Conservation (phyloP, 1,284 basidiomycete species). For the Prillingera fragicola region DNA sequence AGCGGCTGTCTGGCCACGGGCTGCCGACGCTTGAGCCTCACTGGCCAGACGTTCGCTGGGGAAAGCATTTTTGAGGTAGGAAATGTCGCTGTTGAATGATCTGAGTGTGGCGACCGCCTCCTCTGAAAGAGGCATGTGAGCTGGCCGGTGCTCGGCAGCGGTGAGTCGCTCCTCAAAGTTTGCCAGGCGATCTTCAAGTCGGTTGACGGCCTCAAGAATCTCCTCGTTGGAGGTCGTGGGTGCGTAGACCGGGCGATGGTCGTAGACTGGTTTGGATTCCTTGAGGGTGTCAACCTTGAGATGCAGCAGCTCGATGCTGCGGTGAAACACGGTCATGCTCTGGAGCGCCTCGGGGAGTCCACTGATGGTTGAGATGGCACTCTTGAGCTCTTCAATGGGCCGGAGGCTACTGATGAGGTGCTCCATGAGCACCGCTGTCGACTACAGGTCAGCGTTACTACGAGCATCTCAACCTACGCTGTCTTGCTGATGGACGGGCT, state of each 20-base stretch:
- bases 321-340: not conserved
- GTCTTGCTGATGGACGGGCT: no score
- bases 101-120: no score
- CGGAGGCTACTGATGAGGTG: constrained; percentile 21
- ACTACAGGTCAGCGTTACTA: constrained; percentile 7
- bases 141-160: not conserved
- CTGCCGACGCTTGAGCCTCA: no score
- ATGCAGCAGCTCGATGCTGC: constrained; percentile 1
- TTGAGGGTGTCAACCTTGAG: constrained; percentile 2
- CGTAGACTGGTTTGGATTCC: not conserved
- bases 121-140: not conserved
- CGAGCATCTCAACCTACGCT: no score
- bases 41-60: no score
- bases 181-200: not conserved
- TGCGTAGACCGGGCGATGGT: not conserved
- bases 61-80: not conserved
- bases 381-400: constrained; percentile 15
- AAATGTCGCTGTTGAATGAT: not conserved
- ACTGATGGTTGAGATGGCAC: constrained; percentile 6
- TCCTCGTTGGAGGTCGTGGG: not conserved
- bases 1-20: no score
- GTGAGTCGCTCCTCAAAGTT: not conserved
- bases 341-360: constrained; percentile 5
- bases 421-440: constrained; percentile 15
- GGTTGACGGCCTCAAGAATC: not conserved